Evolutionary conservation across 768 basidiomycete genomes (phyloP).

Genomic region (Phylloporus sp.): DNA sequence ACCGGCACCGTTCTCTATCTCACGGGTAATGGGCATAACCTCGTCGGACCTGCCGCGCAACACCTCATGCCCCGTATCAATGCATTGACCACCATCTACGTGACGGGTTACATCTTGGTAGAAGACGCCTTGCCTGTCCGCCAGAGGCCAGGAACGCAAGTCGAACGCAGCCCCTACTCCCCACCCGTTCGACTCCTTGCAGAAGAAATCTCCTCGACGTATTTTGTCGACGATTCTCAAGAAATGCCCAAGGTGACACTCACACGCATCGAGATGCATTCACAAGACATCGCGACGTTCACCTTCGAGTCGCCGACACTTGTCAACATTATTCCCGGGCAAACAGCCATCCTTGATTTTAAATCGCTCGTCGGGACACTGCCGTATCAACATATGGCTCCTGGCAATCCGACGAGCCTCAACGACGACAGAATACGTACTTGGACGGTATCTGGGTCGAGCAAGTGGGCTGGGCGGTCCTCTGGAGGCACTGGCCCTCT

Average conservation of each 20-base stretch:
- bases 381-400: slow-evolving; percentile 54
- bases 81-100: slow-evolving; percentile 44
- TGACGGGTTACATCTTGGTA: slow-evolving; percentile 53
- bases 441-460: slow-evolving; percentile 52
- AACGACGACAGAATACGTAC: slow-evolving; percentile 66
- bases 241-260: slow-evolving; percentile 28
- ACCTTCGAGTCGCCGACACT: slow-evolving; percentile 39
- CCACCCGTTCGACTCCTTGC: slow-evolving; percentile 55
- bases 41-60: slow-evolving; percentile 40
- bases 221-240: slow-evolving; percentile 23
- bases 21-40: slow-evolving; percentile 53
- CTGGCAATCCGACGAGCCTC: slow-evolving; percentile 43
- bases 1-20: slow-evolving; percentile 62
- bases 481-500: not conserved
- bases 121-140: slow-evolving; percentile 54
- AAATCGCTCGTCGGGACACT: slow-evolving; percentile 45
- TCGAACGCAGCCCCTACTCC: slow-evolving; percentile 49
- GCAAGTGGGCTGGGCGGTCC: slow-evolving; percentile 10
- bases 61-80: slow-evolving; percentile 55
- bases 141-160: slow-evolving; percentile 33
- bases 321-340: slow-evolving; percentile 42
- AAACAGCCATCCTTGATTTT: slow-evolving; percentile 55
- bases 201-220: slow-evolving; percentile 40
- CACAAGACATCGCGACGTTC: slow-evolving; percentile 51
- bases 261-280: slow-evolving; percentile 40